A percentile compares a stretch with the other conserved stretches of the same genome.
These are phyloP conservation scores for Pilaira anomala DNA, from an alignment of 192 early-diverging fungal genomes.

Conservation along the genomic window DNA sequence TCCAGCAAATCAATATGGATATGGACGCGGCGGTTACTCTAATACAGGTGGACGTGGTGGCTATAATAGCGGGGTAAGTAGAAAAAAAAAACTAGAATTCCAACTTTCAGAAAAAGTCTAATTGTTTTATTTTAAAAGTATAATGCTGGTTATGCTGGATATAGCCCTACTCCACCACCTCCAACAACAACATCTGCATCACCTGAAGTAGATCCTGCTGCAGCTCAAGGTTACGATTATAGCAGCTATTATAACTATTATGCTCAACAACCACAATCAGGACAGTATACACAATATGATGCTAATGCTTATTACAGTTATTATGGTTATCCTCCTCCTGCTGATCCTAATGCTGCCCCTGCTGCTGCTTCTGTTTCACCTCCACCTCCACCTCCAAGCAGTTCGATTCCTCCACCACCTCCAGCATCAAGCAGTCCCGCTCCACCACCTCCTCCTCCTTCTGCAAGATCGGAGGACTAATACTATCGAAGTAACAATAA, in stretches of 20 bases:
- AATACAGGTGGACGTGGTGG: neutral
- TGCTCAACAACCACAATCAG: constrained; percentile 17
- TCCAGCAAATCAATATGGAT: constrained; percentile 27
- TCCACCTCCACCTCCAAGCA: constrained; percentile 2
- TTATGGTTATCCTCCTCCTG: constrained; percentile 20
- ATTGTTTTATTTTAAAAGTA: neutral
- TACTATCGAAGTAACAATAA: too few relatives aligned
- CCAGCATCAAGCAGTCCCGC: neutral
- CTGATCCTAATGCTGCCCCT: neutral
- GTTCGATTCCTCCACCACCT: neutral
- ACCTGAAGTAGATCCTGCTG: neutral
- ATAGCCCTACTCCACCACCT: neutral
- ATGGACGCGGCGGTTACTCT: constrained; percentile 27
- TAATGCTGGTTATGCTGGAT: neutral
- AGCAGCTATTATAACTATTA: constrained; percentile 30
- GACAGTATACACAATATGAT: constrained; percentile 22
- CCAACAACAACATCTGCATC: neutral
- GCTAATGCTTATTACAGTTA: constrained; percentile 18
- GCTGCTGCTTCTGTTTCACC: constrained; percentile 5
- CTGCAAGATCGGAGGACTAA: neutral
- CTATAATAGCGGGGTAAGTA: constrained; percentile 25
- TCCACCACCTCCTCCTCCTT: constrained; percentile 17
- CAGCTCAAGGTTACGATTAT: neutral
- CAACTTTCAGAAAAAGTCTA: neutral
- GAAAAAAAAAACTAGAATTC: neutral